Evolutionary conservation across 2,329 filamentous ascomycete species (phyloP).

Genomic region (Chalara sp.): DNA sequence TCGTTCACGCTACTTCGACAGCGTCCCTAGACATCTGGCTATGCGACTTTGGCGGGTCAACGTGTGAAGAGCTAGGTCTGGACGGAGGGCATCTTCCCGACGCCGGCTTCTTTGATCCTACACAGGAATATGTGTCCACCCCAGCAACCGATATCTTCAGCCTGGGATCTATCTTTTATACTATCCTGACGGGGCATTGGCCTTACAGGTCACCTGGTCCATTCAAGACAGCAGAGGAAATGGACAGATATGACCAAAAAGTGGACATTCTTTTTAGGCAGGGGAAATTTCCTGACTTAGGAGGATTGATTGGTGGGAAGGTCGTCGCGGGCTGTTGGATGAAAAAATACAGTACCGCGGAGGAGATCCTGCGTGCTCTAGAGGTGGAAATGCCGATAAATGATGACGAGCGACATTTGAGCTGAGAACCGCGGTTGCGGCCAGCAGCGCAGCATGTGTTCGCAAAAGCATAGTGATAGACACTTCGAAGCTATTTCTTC

Average conservation of each 20-base stretch:
- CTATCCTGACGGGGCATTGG: conserved; percentile 5
- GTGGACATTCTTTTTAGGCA: conserved; percentile 2
- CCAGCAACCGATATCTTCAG: conserved; percentile 7
- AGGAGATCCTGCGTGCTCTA: conserved; percentile 4
- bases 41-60: conserved; percentile 9
- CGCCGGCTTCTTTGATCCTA: conserved; percentile 6
- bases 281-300: conserved; percentile 4
- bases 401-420: background rate
- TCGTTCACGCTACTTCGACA: conserved; percentile 3
- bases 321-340: conserved; percentile 7
- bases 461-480: background rate
- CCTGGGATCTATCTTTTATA: conserved; percentile 5
- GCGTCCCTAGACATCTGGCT: conserved; percentile 2
- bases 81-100: conserved; percentile 7
- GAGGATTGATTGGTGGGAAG: background rate
- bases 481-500: background rate
- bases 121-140: conserved; percentile 2
- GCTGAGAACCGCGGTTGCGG: background rate
- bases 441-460: background rate
- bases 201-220: background rate
- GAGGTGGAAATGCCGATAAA: conserved; percentile 1
- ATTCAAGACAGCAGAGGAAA: conserved; percentile 1
- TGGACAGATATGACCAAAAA: conserved; percentile 2
- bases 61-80: conserved; percentile 6
- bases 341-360: conserved; percentile 5